Evolutionary conservation across 2,329 filamentous ascomycete species (phyloP).

Genomic region (Fusarium torulosum): DNA sequence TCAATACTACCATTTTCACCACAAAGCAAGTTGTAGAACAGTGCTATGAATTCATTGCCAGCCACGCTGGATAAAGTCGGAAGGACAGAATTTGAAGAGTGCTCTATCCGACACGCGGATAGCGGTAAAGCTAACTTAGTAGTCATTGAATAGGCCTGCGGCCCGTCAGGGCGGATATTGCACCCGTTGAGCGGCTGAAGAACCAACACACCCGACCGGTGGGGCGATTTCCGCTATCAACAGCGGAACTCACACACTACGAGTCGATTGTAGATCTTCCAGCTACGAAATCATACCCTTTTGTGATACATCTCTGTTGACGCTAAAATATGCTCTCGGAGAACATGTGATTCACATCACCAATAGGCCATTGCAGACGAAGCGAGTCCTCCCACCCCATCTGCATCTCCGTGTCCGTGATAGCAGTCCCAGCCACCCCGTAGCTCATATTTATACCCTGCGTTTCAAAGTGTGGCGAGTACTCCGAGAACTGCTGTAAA

Average conservation of each 20-base stretch:
- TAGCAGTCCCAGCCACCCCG: neutral
- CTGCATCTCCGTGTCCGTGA: conserved; percentile 33
- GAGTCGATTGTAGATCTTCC: neutral
- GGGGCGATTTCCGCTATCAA: neutral
- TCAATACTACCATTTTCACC: too few species aligned
- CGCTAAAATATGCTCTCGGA: conserved; percentile 31
- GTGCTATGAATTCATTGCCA: too few species aligned
- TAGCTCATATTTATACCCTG: neutral
- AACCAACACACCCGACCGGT: too few species aligned
- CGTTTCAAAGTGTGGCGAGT: conserved; percentile 20
- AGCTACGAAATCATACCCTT: neutral
- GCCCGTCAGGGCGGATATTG: neutral
- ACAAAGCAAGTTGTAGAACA: too few species aligned
- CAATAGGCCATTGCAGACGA: conserved; percentile 30
- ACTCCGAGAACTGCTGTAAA: conserved; percentile 4
- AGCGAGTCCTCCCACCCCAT: conserved; percentile 34
- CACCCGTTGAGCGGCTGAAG: neutral
- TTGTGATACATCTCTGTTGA: neutral
- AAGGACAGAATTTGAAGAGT: too few species aligned
- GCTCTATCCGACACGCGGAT: too few species aligned
- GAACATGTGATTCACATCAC: conserved; percentile 38
- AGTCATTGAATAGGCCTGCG: neutral
- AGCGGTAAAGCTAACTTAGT: too few species aligned
- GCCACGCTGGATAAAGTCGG: too few species aligned
- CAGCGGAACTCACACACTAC: neutral